phyloP scores from a whole-genome alignment of 148 eudicot species.

The Amaranthus hypochondriacus region DNA sequence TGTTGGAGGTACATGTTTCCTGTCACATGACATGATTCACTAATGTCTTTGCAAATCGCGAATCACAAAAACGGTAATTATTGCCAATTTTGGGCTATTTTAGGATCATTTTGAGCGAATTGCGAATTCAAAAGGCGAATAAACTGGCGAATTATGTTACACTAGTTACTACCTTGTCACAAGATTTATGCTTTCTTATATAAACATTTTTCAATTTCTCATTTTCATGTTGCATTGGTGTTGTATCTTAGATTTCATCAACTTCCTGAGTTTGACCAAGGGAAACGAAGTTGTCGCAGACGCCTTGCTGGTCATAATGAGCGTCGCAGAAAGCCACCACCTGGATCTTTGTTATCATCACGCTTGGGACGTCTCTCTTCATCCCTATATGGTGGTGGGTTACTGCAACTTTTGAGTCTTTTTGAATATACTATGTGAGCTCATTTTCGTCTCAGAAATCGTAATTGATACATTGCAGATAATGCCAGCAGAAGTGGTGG shows the following conservation, averaged over 20 bases:
- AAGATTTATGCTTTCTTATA: no score
- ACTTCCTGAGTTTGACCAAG: conserved; percentile 83
- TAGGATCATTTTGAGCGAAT: no score
- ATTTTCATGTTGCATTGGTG: no score
- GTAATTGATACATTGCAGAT: conserved; percentile 34
- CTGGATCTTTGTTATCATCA: conserved; percentile 67
- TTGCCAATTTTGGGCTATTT: no score
- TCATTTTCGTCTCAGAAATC: not conserved
- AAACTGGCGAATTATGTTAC: no score
- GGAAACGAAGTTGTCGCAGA: conserved; percentile 89
- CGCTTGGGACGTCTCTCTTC: conserved; percentile 57
- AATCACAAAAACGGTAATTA: no score
- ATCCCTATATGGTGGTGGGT: conserved; percentile 49
- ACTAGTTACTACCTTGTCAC: no score
- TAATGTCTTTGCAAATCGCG: no score
- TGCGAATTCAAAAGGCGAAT: no score
- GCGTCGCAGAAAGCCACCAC: conserved; percentile 73
- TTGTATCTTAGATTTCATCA: conserved; percentile 57
- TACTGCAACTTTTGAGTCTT: not conserved
- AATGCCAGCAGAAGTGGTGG: conserved; percentile 43
- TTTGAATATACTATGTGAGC: not conserved
- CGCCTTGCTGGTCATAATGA: conserved; percentile 92
- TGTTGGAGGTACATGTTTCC: no score
- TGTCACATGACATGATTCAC: no score
- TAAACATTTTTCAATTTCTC: no score